Evolutionary conservation across 2,329 filamentous ascomycete species (phyloP).

Genomic region (Neurospora crassa): DNA sequence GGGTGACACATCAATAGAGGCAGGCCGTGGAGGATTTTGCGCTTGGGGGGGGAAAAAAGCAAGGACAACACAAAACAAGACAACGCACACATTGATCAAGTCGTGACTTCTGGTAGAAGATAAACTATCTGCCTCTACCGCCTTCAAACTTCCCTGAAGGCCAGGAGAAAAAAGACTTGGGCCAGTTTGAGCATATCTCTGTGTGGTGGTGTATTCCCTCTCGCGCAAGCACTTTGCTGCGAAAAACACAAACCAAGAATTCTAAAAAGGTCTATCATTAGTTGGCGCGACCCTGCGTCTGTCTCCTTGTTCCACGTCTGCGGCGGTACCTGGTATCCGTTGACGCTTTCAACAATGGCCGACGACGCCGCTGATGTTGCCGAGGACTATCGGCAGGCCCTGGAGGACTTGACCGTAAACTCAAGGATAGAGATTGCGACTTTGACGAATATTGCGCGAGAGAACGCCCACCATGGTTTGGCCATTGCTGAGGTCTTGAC

Average conservation of each 20-base stretch:
- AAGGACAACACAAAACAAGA: neutral
- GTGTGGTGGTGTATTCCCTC: neutral
- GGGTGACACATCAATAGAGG: constrained; percentile 2
- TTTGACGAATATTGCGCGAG: constrained; percentile 91
- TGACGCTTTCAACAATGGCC: constrained; percentile 31
- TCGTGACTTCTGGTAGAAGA: constrained; percentile 1
- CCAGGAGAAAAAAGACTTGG: neutral
- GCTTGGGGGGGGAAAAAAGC: neutral
- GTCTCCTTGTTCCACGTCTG: neutral
- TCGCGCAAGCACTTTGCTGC: constrained; percentile 1
- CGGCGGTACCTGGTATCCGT: neutral
- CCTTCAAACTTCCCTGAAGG: neutral
- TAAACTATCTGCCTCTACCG: constrained; percentile 1
- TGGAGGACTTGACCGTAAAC: constrained; percentile 86
- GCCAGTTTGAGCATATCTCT: constrained; percentile 1
- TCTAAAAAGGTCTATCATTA: neutral
- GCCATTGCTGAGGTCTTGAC: constrained; percentile 85
- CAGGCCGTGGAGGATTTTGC: constrained; percentile 4
- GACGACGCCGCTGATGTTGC: constrained; percentile 70
- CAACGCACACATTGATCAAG: neutral
- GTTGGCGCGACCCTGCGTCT: neutral
- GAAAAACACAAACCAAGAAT: constrained; percentile 1
- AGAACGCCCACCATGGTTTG: constrained; percentile 92
- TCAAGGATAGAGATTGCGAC: constrained; percentile 95
- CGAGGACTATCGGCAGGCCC: constrained; percentile 85